Evolutionary conservation across 208 protist genomes (phyloP).

Genomic region (Leishmania braziliensis): DNA sequence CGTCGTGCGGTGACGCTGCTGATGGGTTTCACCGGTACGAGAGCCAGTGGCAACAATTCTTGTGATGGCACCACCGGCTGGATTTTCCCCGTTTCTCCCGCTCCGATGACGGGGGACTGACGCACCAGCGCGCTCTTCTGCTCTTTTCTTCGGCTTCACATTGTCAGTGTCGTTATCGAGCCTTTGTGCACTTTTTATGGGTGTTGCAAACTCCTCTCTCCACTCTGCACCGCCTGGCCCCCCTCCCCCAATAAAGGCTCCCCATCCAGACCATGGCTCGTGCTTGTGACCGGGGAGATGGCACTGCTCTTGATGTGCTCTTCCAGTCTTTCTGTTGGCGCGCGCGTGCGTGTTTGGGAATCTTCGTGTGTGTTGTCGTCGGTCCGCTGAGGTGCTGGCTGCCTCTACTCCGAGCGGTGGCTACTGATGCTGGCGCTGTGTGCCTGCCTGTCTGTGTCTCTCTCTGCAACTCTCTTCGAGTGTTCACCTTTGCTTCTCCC

Average conservation of each 20-base stretch:
- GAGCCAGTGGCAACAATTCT: neutral
- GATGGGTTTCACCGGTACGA: neutral
- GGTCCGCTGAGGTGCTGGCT: neutral
- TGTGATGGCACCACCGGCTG: neutral
- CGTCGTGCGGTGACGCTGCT: neutral
- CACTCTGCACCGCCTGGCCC: neutral
- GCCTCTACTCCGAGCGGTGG: no score
- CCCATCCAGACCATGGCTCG: neutral
- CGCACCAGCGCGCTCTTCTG: neutral
- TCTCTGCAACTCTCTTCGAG: neutral
- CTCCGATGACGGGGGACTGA: neutral
- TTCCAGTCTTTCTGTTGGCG: neutral
- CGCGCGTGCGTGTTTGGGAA: neutral
- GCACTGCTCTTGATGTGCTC: neutral
- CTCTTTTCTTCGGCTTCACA: neutral
- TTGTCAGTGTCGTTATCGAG: neutral
- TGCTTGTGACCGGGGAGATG: neutral
- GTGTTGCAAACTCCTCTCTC: neutral
- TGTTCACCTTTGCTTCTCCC: neutral
- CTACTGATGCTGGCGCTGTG: neutral
- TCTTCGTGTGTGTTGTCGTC: neutral
- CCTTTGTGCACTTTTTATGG: neutral
- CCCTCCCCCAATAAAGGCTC: neutral
- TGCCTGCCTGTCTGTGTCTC: neutral
- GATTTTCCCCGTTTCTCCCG: neutral